Evolutionary conservation across 2,329 filamentous ascomycete species (phyloP).

Genomic region (Botrytis paeoniae): DNA sequence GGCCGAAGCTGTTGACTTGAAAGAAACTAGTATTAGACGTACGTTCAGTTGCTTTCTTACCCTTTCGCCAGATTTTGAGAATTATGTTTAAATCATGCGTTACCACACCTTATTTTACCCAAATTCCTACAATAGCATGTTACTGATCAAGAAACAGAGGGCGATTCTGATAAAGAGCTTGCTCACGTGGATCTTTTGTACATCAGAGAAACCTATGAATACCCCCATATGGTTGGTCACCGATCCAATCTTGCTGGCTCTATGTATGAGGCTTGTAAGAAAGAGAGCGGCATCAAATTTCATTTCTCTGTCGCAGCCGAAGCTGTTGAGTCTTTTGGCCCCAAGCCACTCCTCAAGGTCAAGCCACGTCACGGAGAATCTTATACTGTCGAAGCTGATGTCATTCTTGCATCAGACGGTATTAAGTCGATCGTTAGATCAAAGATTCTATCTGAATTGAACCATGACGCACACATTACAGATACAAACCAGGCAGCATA

Average conservation of each 20-base stretch:
- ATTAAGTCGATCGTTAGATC: constrained; percentile 52
- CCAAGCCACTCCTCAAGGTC: constrained; percentile 58
- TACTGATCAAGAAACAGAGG: constrained; percentile 46
- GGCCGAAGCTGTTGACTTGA: constrained; percentile 66
- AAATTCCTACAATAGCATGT: background rate
- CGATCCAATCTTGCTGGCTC: constrained; percentile 67
- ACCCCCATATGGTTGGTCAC: constrained; percentile 68
- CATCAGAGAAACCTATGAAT: constrained; percentile 59
- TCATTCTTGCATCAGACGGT: constrained; percentile 54
- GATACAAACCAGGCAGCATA: constrained; percentile 77
- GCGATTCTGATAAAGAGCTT: constrained; percentile 65
- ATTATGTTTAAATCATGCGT: background rate
- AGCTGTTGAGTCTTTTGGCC: constrained; percentile 56
- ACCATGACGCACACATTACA: constrained; percentile 47
- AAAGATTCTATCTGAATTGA: constrained; percentile 53
- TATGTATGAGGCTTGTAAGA: constrained; percentile 68
- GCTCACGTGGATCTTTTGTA: constrained; percentile 67
- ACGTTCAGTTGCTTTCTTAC: constrained; percentile 30
- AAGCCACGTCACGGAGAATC: constrained; percentile 53
- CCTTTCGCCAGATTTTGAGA: background rate
- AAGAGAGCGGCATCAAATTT: constrained; percentile 62
- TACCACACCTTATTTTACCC: background rate
- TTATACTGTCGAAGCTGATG: constrained; percentile 49
- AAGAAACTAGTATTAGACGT: constrained; percentile 70
- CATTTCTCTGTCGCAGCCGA: constrained; percentile 60